Percentiles rank a stretch among this genome's conserved stretches.
Evolutionary conservation across 1,139 yeast species (phyloP).

Genomic region (Meyerozyma smithsonii): DNA sequence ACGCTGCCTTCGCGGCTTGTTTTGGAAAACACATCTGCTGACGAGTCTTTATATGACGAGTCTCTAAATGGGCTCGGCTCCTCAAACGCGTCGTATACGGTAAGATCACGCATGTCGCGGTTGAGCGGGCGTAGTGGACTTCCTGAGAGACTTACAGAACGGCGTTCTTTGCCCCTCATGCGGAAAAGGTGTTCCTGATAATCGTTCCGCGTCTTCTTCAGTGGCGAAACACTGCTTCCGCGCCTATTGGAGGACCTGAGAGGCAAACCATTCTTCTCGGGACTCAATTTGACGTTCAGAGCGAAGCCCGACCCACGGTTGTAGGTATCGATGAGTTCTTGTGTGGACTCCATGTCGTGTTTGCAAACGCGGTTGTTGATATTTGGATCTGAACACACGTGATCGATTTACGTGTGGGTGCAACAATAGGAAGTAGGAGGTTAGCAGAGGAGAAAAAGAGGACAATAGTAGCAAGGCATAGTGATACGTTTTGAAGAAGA

Average conservation of each 20-base stretch:
- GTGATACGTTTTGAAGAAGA: too few species aligned
- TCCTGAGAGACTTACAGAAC: conserved; percentile 7
- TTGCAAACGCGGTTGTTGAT: conserved; percentile 1
- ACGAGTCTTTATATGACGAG: conserved; percentile 4
- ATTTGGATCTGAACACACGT: background rate
- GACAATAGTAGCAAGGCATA: too few species aligned
- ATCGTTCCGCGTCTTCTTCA: conserved; percentile 16
- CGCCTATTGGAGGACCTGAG: conserved; percentile 6
- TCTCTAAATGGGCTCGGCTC: conserved; percentile 5
- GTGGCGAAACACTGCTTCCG: conserved; percentile 13
- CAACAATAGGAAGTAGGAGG: background rate
- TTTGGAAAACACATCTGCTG: background rate
- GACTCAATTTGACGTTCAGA: background rate
- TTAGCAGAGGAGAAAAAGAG: background rate
- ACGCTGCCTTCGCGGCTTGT: conserved; percentile 1
- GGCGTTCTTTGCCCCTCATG: conserved; percentile 10
- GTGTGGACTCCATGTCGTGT: conserved; percentile 12
- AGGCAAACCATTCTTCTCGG: conserved; percentile 10
- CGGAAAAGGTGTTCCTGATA: conserved; percentile 16
- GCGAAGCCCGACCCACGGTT: background rate
- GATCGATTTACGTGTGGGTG: background rate
- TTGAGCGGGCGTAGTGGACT: conserved; percentile 12
- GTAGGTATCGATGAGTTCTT: conserved; percentile 13
- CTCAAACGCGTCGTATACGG: conserved; percentile 2
- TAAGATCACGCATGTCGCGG: conserved; percentile 8